A percentile compares a stretch with the other conserved stretches of the same genome.
These are phyloP conservation scores for Tolypocladium amazonense DNA, from an alignment of 2,329 filamentous ascomycete species.

Conservation along the genomic window DNA sequence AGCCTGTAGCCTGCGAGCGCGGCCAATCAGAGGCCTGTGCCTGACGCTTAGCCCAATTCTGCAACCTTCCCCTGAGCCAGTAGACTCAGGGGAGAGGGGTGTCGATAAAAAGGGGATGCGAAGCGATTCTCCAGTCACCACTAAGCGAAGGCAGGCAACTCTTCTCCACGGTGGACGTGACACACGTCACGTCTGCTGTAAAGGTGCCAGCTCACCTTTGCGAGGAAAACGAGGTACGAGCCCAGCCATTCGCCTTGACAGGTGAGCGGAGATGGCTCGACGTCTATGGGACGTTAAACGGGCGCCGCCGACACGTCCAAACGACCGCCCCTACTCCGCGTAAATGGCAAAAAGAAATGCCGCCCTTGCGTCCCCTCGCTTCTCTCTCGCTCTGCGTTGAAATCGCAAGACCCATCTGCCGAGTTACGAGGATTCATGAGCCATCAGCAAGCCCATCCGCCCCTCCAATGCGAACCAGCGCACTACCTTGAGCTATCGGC, in stretches of 20 bases:
- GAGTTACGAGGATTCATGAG: too few relatives aligned
- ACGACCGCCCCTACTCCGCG: neutral
- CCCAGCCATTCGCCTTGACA: neutral
- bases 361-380: neutral
- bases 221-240: neutral
- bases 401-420: neutral
- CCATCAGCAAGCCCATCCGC: neutral
- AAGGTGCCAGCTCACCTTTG: neutral
- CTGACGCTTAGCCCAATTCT: constrained; percentile 24
- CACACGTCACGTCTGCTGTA: neutral
- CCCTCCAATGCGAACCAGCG: neutral
- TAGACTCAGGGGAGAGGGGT: neutral
- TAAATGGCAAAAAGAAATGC: neutral
- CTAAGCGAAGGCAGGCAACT: too few relatives aligned
- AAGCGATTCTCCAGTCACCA: too few relatives aligned
- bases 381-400: neutral
- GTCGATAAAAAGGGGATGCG: neutral
- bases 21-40: constrained; percentile 28
- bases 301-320: neutral
- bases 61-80: neutral
- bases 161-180: neutral
- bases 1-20: constrained; percentile 17
- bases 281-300: neutral
- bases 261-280: neutral
- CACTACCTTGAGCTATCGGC: neutral